Conservation (phyloP, 371 early-diverging fungal species). For the Actinomortierella wolfii region DNA sequence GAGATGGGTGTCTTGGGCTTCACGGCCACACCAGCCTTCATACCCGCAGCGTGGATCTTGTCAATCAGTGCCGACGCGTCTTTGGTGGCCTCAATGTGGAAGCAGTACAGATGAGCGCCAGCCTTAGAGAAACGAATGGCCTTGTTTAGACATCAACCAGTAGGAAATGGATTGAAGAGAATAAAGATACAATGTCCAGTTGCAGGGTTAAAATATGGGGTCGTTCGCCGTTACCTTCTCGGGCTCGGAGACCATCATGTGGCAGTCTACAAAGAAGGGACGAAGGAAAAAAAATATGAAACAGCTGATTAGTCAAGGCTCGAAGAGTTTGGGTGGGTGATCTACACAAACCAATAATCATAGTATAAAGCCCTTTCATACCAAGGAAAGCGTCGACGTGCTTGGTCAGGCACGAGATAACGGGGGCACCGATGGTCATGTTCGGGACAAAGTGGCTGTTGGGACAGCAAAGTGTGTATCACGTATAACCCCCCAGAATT, state of each 20-base stretch:
- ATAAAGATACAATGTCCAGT: background rate
- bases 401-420: conserved; percentile 85
- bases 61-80: conserved; percentile 79
- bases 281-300: conserved; percentile 1
- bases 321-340: no score
- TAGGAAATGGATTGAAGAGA: background rate
- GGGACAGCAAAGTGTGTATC: background rate
- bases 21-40: conserved; percentile 95
- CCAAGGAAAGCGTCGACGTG: conserved; percentile 91
- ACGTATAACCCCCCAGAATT: no score
- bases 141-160: conserved; percentile 75
- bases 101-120: conserved; percentile 90
- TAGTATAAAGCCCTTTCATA: conserved; percentile 23
- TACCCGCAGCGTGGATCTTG: conserved; percentile 79
- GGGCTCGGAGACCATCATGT: conserved; percentile 97
- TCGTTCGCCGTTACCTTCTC: conserved; percentile 53
- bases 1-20: conserved; percentile 92
- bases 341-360: background rate
- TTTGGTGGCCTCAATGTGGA: conserved; percentile 93
- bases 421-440: conserved; percentile 94
- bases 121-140: conserved; percentile 93
- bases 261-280: conserved; percentile 88
- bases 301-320: background rate
- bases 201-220: background rate
- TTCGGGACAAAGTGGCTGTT: conserved; percentile 97